Conservation (phyloP, 306 rosid species). For the Dicorynia guianensis region DNA sequence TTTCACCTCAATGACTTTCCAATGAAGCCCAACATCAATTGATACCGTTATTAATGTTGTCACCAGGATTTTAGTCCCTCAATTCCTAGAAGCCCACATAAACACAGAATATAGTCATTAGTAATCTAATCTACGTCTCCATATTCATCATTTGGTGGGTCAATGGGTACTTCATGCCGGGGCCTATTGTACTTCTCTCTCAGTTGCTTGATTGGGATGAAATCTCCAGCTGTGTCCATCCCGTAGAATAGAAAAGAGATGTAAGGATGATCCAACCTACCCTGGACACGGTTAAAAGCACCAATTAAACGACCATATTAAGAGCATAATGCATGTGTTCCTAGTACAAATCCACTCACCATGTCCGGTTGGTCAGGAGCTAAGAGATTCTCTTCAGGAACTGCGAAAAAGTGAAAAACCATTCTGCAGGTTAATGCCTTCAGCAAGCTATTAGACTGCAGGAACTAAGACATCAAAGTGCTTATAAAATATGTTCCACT, state of each 20-base stretch:
- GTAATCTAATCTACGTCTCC: constrained; percentile 50
- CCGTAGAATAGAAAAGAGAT: constrained; percentile 87
- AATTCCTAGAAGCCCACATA: background rate
- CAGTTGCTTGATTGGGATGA: constrained; percentile 89
- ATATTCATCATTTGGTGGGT: constrained; percentile 53
- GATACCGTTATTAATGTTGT: no score
- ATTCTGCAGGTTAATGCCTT: constrained; percentile 31
- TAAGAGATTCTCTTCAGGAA: constrained; percentile 87
- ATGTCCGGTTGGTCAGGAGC: constrained; percentile 68
- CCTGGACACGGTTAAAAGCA: constrained; percentile 54
- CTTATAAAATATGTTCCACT: constrained; percentile 25
- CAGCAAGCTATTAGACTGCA: constrained; percentile 2
- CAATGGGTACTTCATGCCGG: constrained; percentile 74
- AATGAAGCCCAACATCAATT: no score
- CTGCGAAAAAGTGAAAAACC: constrained; percentile 55
- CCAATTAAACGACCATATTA: constrained; percentile 5
- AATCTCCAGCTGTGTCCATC: constrained; percentile 91
- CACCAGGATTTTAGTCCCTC: background rate
- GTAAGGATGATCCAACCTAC: constrained; percentile 87
- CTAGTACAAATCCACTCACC: constrained; percentile 47
- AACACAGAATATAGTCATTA: constrained; percentile 13
- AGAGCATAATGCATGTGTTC: background rate
- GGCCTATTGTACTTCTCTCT: constrained; percentile 85
- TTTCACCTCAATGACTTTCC: no score
- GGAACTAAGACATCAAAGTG: constrained; percentile 29